Evolutionary conservation across 2,329 filamentous ascomycete genomes (phyloP), one percentile per base, ranked within the genome.

Genomic region (Botryotinia convoluta): DNA sequence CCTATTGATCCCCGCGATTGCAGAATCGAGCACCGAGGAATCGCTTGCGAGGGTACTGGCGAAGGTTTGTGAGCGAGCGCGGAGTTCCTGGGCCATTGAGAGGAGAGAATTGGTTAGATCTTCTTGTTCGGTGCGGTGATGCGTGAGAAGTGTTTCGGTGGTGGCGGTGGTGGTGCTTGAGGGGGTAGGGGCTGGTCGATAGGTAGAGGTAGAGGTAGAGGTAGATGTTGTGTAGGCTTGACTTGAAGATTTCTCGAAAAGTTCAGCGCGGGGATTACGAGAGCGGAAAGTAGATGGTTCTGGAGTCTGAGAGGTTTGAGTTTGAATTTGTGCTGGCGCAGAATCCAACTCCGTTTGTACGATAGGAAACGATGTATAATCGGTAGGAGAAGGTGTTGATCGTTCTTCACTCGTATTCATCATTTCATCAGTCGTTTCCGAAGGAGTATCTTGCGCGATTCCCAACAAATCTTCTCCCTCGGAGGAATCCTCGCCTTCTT

Each of bases 61-160:
- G 83, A 97, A 96, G 4, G 88, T 86, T 71, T 91, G 84, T 6
- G 93, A 93, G 54, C 91, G 93, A 65, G 88, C 84, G 81, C 97
- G 97, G 57, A 98, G 87, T 67, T 92, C 88, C 35, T 88, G 85
- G 1, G 95, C 95, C 84, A 98, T 92, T 62, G 88, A 85, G 35
- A 97, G 86, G n/a, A 98, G 90, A 12, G 93, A 95, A 54, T 88
- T 87, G 0, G 95, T 95, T 4, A 98, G 87, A 48, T 87, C 85
- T 81, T 97, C 94, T 82, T 98, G 95, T 83, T 97, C 94, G 71
- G 85, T 86, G 71, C 93, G 91, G 80, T 97, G 90, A 79, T 92
- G 88, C 78, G 93, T 89, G 61, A 97, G 88, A 45, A 94, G 87
- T 0, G 90, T 87, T 83, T 97, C 94, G 1, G 89, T 86, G 26